phyloP scores from a whole-genome alignment of 1,284 basidiomycete species.

The Boletus calvinii region DNA sequence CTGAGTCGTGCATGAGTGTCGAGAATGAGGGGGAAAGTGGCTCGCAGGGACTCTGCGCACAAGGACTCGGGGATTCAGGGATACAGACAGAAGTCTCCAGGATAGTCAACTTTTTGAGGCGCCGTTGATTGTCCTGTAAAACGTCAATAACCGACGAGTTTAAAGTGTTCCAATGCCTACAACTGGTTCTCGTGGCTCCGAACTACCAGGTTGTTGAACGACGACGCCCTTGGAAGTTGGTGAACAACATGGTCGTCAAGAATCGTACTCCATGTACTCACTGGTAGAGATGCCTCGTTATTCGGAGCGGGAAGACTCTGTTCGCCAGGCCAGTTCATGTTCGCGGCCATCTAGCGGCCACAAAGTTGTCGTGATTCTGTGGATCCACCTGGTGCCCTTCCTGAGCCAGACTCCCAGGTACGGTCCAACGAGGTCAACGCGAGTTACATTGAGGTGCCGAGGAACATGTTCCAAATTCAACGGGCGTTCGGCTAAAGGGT shows the following conservation, averaged over 20 bases:
- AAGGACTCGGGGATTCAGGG: conserved; percentile 2
- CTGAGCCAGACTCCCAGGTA: not conserved
- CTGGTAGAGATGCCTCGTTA: conserved; percentile 2
- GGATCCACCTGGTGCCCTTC: not conserved
- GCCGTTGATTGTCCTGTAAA: conserved; percentile 14
- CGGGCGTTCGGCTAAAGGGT: not conserved
- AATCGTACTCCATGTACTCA: conserved; percentile 6
- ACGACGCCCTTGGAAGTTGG: conserved; percentile 4
- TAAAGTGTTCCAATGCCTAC: not conserved
- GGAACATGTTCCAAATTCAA: not conserved
- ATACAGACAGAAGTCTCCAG: not conserved
- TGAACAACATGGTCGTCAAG: conserved; percentile 6
- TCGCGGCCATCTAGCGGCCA: conserved; percentile 2
- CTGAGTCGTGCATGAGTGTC: conserved; percentile 4
- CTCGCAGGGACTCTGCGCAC: conserved; percentile 15
- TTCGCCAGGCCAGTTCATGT: not conserved
- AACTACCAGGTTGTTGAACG: conserved; percentile 3
- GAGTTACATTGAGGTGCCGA: not conserved
- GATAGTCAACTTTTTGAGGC: conserved; percentile 17
- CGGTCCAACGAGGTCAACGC: conserved; percentile 7
- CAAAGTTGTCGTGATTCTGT: not conserved
- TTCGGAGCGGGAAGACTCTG: not conserved
- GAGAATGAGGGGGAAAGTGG: conserved; percentile 3
- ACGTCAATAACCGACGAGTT: conserved; percentile 2
- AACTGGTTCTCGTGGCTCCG: conserved; percentile 2